Conservation (phyloP, 257 asterid genomes). For the Haberlea rhodopensis region DNA sequence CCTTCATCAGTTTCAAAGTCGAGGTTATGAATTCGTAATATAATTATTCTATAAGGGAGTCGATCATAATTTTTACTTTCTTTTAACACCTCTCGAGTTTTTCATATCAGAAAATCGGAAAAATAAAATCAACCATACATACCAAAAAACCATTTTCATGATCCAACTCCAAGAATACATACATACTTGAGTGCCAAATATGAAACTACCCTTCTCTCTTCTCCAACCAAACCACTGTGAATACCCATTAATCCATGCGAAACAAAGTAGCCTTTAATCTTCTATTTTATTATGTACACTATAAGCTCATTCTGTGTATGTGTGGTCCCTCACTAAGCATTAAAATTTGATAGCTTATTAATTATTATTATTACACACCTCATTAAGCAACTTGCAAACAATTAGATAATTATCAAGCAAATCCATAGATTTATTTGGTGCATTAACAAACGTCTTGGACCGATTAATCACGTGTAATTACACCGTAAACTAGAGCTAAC, state of each 20-base stretch:
- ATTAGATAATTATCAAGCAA: background rate
- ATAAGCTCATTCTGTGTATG: background rate
- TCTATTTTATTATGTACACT: constrained; percentile 30
- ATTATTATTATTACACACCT: background rate
- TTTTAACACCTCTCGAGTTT: too few species aligned
- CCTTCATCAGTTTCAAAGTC: too few species aligned
- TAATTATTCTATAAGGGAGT: too few species aligned
- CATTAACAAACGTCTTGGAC: too few species aligned
- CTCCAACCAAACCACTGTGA: constrained; percentile 16
- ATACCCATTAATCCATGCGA: constrained; percentile 35
- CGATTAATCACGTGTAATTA: background rate
- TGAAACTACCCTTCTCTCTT: background rate
- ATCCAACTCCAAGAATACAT: background rate
- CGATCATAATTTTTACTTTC: too few species aligned
- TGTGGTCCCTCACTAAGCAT: too few species aligned
- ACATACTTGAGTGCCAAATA: constrained; percentile 12
- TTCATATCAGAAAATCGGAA: too few species aligned
- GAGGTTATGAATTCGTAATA: too few species aligned
- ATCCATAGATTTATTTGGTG: background rate
- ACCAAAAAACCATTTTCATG: too few species aligned
- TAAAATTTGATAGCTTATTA: constrained; percentile 6
- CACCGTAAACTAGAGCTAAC: too few species aligned
- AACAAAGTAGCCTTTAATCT: too few species aligned
- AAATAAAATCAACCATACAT: too few species aligned
- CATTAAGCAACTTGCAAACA: background rate